Evolutionary conservation across 441 rosid genomes (phyloP), one percentile per base, ranked within the genome.

Genomic region (Theobroma grandiflorum): DNA sequence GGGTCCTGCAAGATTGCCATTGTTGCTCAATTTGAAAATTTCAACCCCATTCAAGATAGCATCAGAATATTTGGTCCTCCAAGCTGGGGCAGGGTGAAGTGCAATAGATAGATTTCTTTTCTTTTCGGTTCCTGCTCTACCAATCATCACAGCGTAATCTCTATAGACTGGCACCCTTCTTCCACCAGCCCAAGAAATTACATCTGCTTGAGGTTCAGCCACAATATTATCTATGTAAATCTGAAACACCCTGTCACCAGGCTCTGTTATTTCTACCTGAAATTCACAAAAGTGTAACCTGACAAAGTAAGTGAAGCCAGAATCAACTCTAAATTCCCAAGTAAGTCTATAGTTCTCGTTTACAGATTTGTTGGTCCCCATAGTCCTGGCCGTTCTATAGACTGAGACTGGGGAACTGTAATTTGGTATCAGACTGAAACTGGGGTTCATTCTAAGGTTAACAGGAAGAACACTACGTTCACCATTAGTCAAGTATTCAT

Each of bases 261-360:
- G 0, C 10, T 0, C 3, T 4, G 4, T 64, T 3, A 88, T 50
- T 7, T 7, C 66, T 0, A 6, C 63, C 8, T 61, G 0, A 50
- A 80, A 62, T 83, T 89, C 88, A 33, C 88, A 90, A 71, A 91
- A 91, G 50, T 89, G 88, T 3, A 89, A 87, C 81, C 94, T 77
- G 15, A 90, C 77, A 0, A 86, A 33, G 61, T 89, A 90, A 1
- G 0, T 42, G 82, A 80, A 92, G 11, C 88, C 83, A 1, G 83
- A 8, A 47, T 90, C 92, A 2, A 89, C 91, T 0, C 4, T 40
- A 10, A 86, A 84, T 0, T 16, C 12, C 92, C 91, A 91, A 8
- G 92, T 88, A 14, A 90, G 65, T n/a, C 82, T 84, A 57, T 79
- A 78, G 0, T 35, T 68, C 43, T 31, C 6, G 67, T 87, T 89